A percentile compares a stretch with the other conserved stretches of the same genome.
phyloP scores from a whole-genome alignment of 106 monocot species.

The Amphibolis antarctica region DNA sequence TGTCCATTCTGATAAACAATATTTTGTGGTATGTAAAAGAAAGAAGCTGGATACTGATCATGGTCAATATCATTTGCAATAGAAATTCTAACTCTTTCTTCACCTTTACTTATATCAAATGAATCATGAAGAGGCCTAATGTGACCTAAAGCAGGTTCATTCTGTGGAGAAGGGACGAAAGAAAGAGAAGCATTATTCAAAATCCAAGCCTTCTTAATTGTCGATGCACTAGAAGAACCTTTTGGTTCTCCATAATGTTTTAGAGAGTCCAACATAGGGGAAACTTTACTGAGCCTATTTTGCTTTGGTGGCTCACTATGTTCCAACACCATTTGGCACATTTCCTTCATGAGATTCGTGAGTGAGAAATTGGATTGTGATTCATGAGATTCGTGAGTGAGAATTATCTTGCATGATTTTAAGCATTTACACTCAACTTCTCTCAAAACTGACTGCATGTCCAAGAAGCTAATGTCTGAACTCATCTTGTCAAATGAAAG shows the following conservation, averaged over 20 bases:
- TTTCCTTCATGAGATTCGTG: slow-evolving; percentile 11
- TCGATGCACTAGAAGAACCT: neutral
- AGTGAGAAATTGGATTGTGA: slow-evolving; percentile 14
- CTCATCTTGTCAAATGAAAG: neutral
- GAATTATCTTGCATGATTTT: slow-evolving; percentile 15
- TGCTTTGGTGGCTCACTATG: slow-evolving; percentile 1
- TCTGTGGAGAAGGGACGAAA: slow-evolving; percentile 17
- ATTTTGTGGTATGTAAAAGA: slow-evolving; percentile 57
- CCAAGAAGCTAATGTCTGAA: slow-evolving; percentile 4
- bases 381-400: slow-evolving; percentile 11
- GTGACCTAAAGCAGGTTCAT: slow-evolving; percentile 19
- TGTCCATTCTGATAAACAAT: slow-evolving; percentile 65
- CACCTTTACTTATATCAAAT: slow-evolving; percentile 57
- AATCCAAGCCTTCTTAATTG: neutral
- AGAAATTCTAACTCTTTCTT: slow-evolving; percentile 52
- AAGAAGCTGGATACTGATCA: slow-evolving; percentile 34
- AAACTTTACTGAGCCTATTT: neutral
- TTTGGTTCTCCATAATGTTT: slow-evolving; percentile 8
- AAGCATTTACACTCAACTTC: slow-evolving; percentile 17
- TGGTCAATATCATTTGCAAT: slow-evolving; percentile 29
- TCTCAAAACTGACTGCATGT: slow-evolving; percentile 12
- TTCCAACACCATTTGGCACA: slow-evolving; percentile 9
- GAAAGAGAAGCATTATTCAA: slow-evolving; percentile 3
- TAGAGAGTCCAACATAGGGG: slow-evolving; percentile 24
- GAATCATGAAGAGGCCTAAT: slow-evolving; percentile 43